phyloP scores from a whole-genome alignment of 352 stramenopile species.

The Globisporangium middletonii region DNA sequence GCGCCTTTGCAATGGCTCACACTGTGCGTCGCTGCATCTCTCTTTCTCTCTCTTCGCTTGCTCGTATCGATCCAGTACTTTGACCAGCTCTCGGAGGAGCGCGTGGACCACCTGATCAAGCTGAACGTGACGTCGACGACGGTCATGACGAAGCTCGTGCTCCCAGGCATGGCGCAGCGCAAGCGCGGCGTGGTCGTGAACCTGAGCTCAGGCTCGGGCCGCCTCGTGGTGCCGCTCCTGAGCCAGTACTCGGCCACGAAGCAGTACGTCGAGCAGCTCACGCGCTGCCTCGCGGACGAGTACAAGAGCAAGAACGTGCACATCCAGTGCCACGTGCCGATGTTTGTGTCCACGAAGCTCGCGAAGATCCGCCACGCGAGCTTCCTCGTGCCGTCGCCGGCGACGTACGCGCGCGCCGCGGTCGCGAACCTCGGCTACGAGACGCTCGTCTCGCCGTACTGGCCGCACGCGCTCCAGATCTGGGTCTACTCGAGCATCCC shows the following conservation, averaged over 20 bases:
- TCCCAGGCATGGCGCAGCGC: conserved; percentile 92
- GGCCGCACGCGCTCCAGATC: conserved; percentile 94
- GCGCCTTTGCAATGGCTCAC: not conserved
- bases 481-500: conserved; percentile 91
- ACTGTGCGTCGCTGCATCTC: not conserved
- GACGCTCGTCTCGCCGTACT: conserved; percentile 92
- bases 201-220: conserved; percentile 94
- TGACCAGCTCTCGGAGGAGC: conserved; percentile 92
- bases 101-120: conserved; percentile 91
- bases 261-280: conserved; percentile 97
- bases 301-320: conserved; percentile 91
- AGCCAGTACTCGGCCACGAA: conserved; percentile 97
- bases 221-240: conserved; percentile 94
- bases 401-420: conserved; percentile 88
- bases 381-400: conserved; percentile 90
- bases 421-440: conserved; percentile 93
- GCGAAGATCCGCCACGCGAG: conserved; percentile 96
- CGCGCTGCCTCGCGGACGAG: conserved; percentile 93
- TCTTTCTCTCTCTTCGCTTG: conserved; percentile 1
- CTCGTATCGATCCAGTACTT: conserved; percentile 75
- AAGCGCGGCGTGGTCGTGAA: conserved; percentile 97
- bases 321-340: conserved; percentile 97
- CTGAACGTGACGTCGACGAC: conserved; percentile 74
- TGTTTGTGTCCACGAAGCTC: conserved; percentile 99
- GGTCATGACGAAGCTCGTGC: conserved; percentile 83